Conservation (phyloP, 75 land plant species). For the Gnetum montanum region DNA sequence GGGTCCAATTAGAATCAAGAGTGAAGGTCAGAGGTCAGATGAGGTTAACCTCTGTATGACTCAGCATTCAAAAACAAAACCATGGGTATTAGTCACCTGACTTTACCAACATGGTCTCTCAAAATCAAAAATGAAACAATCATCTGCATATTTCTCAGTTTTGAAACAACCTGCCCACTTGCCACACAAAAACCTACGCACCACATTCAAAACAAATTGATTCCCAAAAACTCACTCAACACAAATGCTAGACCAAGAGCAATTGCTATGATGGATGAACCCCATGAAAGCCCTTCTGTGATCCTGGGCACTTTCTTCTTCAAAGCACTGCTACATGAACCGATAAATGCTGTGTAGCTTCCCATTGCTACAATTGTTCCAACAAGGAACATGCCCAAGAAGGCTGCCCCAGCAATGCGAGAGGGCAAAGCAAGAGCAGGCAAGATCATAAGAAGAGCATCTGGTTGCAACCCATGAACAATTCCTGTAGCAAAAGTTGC, state of each 20-base stretch:
- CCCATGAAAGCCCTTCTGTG: constrained; percentile 30
- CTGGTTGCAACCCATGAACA: constrained; percentile 26
- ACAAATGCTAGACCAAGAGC: constrained; percentile 26
- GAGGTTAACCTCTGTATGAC: no score
- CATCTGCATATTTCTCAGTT: no score
- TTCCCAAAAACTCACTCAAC: constrained; percentile 28
- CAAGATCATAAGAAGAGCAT: constrained; percentile 21
- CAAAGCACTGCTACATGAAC: constrained; percentile 25
- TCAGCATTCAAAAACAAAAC: no score
- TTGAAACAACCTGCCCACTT: no score
- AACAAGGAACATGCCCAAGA: constrained; percentile 15
- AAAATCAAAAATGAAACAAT: no score
- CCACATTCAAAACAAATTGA: constrained; percentile 9
- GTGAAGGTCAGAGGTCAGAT: no score
- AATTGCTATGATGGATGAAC: constrained; percentile 33
- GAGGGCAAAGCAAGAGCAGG: constrained; percentile 28
- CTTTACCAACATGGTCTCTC: no score
- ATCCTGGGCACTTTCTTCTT: constrained; percentile 23
- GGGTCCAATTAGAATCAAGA: no score
- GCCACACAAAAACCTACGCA: no score
- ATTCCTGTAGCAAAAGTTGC: constrained; percentile 29
- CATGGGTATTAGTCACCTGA: no score
- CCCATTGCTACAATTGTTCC: constrained; percentile 31
- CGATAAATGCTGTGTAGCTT: constrained; percentile 29
- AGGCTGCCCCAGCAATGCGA: constrained; percentile 22